These are phyloP conservation scores for Senecio squalidus DNA, from an alignment of 140 eudicot genomes.

Conservation along the genomic window DNA sequence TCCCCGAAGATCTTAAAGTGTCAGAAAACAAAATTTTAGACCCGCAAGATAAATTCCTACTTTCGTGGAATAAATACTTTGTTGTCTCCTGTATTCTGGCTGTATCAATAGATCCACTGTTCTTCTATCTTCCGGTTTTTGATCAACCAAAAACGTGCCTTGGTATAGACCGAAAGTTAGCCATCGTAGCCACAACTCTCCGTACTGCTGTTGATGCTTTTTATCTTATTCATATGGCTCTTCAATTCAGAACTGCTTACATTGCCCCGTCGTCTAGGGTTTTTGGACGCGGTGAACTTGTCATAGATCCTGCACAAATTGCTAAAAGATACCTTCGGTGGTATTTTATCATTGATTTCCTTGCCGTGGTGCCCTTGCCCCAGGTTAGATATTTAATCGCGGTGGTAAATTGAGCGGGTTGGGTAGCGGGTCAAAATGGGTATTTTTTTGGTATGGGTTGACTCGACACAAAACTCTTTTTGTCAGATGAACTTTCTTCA, in stretches of 20 bases:
- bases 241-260: constrained; percentile 79
- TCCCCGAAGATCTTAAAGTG: constrained; percentile 82
- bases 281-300: constrained; percentile 92
- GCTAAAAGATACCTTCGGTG: constrained; percentile 66
- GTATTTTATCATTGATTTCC: constrained; percentile 69
- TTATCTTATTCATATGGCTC: constrained; percentile 73
- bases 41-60: constrained; percentile 82
- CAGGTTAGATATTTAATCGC: constrained; percentile 43
- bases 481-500: too few species aligned
- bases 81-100: constrained; percentile 72
- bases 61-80: constrained; percentile 58
- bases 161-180: constrained; percentile 57
- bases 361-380: constrained; percentile 77
- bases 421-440: not conserved
- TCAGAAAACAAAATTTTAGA: constrained; percentile 78
- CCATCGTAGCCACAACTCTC: constrained; percentile 54
- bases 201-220: constrained; percentile 67
- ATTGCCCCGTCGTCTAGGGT: constrained; percentile 92
- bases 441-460: not conserved
- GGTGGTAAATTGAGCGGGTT: not conserved
- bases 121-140: constrained; percentile 75
- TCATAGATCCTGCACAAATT: constrained; percentile 69
- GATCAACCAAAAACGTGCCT: constrained; percentile 38
- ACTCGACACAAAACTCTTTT: not conserved
- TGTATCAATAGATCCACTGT: constrained; percentile 74